Conservation (phyloP, 176 grass and related monocot genomes). For the Zizania latifolia region DNA sequence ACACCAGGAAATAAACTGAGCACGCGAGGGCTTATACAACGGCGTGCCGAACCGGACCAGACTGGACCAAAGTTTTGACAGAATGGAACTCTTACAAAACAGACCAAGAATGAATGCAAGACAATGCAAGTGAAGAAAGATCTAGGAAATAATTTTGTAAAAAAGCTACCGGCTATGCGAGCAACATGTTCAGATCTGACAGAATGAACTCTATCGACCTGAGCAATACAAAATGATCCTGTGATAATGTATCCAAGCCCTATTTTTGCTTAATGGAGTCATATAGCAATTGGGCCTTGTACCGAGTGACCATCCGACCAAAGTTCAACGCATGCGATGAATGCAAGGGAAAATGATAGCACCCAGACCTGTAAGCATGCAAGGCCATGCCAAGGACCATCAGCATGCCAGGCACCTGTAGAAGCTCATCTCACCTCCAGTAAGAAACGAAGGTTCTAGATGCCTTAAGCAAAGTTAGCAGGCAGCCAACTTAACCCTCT, state of each 20-base stretch:
- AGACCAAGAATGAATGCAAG: constrained; percentile 48
- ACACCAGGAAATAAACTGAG: constrained; percentile 31
- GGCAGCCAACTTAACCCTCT: constrained; percentile 54
- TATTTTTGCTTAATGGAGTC: constrained; percentile 22
- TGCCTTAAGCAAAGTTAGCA: constrained; percentile 48
- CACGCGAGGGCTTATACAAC: constrained; percentile 24
- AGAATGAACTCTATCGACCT: constrained; percentile 30
- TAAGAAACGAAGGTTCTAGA: constrained; percentile 43
- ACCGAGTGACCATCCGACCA: constrained; percentile 39
- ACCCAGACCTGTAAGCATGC: constrained; percentile 20
- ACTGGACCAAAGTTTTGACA: constrained; percentile 25
- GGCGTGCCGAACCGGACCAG: not conserved
- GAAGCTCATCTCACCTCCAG: constrained; percentile 40
- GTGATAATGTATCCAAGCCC: constrained; percentile 17
- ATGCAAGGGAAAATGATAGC: constrained; percentile 32
- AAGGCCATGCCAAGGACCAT: constrained; percentile 20
- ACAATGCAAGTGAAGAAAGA: constrained; percentile 41
- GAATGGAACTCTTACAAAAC: constrained; percentile 45
- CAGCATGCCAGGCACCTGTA: constrained; percentile 32
- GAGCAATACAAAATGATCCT: constrained; percentile 46
- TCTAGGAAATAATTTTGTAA: constrained; percentile 2
- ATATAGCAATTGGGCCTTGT: constrained; percentile 26
- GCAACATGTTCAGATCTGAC: constrained; percentile 3
- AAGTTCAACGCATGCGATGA: constrained; percentile 40
- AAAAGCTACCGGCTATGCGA: constrained; percentile 13